Percentiles rank a stretch among this genome's conserved stretches.
Evolutionary conservation across 2,329 filamentous ascomycete species (phyloP).

Genomic region (Talaromyces amestolkiae): DNA sequence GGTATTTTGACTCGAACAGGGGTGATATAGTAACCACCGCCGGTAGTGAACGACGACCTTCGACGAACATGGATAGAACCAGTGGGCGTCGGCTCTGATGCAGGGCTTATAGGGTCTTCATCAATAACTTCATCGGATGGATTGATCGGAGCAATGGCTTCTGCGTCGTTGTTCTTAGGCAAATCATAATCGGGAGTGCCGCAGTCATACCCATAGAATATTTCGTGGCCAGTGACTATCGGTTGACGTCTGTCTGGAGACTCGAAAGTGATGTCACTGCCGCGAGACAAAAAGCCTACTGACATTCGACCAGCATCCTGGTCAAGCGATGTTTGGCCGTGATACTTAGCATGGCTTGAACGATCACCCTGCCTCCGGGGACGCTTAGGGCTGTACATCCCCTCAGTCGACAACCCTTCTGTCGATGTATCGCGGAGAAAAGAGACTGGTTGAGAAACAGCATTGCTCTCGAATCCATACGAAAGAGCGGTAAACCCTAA

Average conservation of each 20-base stretch:
- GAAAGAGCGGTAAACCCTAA: slow-evolving; percentile 25
- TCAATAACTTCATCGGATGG: slow-evolving; percentile 35
- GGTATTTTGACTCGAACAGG: slow-evolving; percentile 65
- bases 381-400: slow-evolving; percentile 5
- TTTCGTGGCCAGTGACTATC: slow-evolving; percentile 27
- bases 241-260: slow-evolving; percentile 8
- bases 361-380: not conserved
- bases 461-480: slow-evolving; percentile 32
- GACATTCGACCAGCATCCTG: not conserved
- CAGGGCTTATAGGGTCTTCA: slow-evolving; percentile 8
- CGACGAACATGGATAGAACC: slow-evolving; percentile 15
- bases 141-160: slow-evolving; percentile 58
- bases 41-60: slow-evolving; percentile 53
- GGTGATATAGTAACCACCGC: slow-evolving; percentile 66
- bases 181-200: slow-evolving; percentile 69
- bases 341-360: not conserved
- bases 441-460: slow-evolving; percentile 36
- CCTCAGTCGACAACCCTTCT: slow-evolving; percentile 31
- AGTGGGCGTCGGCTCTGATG: slow-evolving; percentile 11
- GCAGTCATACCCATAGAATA: slow-evolving; percentile 66
- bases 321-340: not conserved
- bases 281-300: not conserved
- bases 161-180: slow-evolving; percentile 67
- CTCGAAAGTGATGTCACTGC: not conserved
- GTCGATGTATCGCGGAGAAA: slow-evolving; percentile 35